Conservation (phyloP, 1,139 yeast genomes). For the Pneumocystis canis region DNA sequence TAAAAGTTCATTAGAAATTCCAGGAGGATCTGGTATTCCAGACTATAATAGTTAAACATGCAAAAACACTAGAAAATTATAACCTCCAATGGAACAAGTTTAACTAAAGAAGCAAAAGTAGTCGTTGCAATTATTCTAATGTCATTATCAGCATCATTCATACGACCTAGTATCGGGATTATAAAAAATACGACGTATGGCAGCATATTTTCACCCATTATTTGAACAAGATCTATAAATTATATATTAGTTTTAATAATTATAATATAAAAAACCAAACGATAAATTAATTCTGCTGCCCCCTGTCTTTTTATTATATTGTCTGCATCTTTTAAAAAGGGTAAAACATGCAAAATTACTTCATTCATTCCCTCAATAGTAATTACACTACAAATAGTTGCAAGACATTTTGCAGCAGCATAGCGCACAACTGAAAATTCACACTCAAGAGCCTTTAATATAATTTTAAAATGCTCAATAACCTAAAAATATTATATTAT, state of each 20-base stretch:
- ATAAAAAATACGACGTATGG: slow-evolving; percentile 92
- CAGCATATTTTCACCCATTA: slow-evolving; percentile 78
- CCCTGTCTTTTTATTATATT: slow-evolving; percentile 74
- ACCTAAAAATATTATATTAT: slow-evolving; percentile 21
- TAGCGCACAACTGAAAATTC: slow-evolving; percentile 69
- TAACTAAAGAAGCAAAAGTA: slow-evolving; percentile 90
- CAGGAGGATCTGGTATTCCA: slow-evolving; percentile 92
- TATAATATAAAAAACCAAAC: neutral
- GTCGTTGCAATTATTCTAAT: slow-evolving; percentile 87
- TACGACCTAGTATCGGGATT: slow-evolving; percentile 91
- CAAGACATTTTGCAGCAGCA: slow-evolving; percentile 80
- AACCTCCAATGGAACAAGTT: slow-evolving; percentile 75
- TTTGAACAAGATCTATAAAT: slow-evolving; percentile 39
- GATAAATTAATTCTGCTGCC: slow-evolving; percentile 81
- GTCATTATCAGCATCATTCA: slow-evolving; percentile 90
- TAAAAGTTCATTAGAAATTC: slow-evolving; percentile 70
- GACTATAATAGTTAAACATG: slow-evolving; percentile 28
- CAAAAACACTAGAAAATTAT: neutral
- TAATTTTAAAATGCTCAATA: slow-evolving; percentile 32
- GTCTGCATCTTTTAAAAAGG: slow-evolving; percentile 71
- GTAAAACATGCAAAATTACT: slow-evolving; percentile 63
- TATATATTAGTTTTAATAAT: neutral
- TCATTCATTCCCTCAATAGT: slow-evolving; percentile 66
- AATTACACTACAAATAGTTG: slow-evolving; percentile 59
- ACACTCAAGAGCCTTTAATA: slow-evolving; percentile 53